These are phyloP conservation scores for Nitzschia inconspicua DNA, from an alignment of 108 stramenopile species.

Conservation along the genomic window DNA sequence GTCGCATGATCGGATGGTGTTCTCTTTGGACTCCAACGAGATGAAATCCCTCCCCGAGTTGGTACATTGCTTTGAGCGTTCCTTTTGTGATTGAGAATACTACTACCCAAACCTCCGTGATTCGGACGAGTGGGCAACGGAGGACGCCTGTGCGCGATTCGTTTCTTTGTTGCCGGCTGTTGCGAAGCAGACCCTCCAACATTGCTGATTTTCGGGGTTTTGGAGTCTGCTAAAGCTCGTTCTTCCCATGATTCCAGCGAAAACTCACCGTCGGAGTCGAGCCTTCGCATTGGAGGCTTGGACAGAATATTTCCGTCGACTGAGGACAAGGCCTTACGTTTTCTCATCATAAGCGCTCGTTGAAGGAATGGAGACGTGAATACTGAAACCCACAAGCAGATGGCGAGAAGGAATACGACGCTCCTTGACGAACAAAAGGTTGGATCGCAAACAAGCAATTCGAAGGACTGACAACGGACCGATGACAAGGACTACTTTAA, in stretches of 20 bases:
- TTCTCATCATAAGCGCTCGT: constrained; percentile 1
- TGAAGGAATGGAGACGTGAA: no score
- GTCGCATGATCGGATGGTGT: no score
- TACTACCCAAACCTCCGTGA: background rate
- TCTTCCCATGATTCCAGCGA: background rate
- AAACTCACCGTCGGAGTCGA: background rate
- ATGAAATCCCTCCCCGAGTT: no score
- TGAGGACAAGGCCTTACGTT: constrained; percentile 5
- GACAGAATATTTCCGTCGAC: constrained; percentile 7
- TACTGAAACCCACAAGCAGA: no score
- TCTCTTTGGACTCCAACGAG: no score
- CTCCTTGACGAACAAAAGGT: no score
- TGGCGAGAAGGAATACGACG: no score
- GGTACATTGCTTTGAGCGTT: background rate
- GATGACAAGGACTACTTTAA: no score
- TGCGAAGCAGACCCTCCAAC: background rate
- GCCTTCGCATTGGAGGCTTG: background rate
- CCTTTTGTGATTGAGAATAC: background rate
- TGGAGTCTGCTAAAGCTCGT: constrained; percentile 2
- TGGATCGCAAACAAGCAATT: no score
- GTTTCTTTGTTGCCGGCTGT: background rate
- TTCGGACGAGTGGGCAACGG: background rate
- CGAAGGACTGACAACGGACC: no score
- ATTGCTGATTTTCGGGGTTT: constrained; percentile 29
- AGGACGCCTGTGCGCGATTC: background rate